These are phyloP conservation scores for Misopates orontium DNA, from an alignment of 257 asterid genomes.

Conservation along the genomic window DNA sequence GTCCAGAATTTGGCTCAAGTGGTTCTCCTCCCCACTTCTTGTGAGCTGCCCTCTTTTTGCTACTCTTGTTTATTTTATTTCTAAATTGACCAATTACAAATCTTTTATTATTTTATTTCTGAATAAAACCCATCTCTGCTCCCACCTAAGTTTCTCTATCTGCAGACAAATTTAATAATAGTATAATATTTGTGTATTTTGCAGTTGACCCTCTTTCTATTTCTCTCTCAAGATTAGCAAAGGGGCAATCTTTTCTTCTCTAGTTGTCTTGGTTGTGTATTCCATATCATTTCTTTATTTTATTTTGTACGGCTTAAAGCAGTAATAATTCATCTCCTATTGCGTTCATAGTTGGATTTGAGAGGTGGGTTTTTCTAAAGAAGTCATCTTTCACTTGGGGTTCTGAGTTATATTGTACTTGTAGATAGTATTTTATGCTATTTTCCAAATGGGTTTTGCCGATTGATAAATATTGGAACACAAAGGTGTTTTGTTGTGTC, in stretches of 20 bases:
- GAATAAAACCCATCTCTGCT: slow-evolving; percentile 14
- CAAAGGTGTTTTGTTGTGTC: slow-evolving; percentile 37
- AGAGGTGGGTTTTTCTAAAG: too few species aligned
- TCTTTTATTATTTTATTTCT: slow-evolving; percentile 24
- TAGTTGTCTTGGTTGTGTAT: neutral
- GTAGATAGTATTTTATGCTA: too few species aligned
- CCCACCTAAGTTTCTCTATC: slow-evolving; percentile 25
- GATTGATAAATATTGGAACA: slow-evolving; percentile 43
- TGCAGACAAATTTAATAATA: slow-evolving; percentile 40
- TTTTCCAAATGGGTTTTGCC: slow-evolving; percentile 34
- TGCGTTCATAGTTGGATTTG: slow-evolving; percentile 35
- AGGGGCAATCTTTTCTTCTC: slow-evolving; percentile 30
- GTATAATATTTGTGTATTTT: slow-evolving; percentile 4
- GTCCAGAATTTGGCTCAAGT: slow-evolving; percentile 31
- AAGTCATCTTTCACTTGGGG: neutral
- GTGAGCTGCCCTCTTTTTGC: slow-evolving; percentile 23
- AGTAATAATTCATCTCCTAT: slow-evolving; percentile 29
- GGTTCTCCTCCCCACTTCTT: slow-evolving; percentile 63
- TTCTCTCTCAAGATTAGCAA: slow-evolving; percentile 28
- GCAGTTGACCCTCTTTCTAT: slow-evolving; percentile 30
- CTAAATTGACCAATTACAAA: slow-evolving; percentile 43
- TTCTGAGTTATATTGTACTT: slow-evolving; percentile 33
- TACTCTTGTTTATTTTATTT: slow-evolving; percentile 32
- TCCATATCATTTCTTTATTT: slow-evolving; percentile 19
- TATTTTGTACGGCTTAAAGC: slow-evolving; percentile 28